Evolutionary conservation across 371 early-diverging fungal genomes (phyloP).

Genomic region (Mortierella sp.): DNA sequence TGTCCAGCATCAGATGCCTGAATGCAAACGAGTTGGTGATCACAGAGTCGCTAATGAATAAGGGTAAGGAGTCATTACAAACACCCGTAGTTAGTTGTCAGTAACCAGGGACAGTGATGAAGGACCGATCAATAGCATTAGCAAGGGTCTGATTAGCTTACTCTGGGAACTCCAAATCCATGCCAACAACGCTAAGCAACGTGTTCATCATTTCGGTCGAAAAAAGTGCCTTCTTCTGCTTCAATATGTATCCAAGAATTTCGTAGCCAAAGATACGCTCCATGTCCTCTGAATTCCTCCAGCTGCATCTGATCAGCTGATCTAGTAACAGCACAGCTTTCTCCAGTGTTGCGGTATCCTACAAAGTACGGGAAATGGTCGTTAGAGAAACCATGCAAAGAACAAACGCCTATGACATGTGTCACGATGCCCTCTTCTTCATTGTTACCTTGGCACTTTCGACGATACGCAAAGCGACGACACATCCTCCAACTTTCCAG

Average conservation of each 20-base stretch:
- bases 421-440: too few species aligned
- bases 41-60: constrained; percentile 60
- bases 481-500: constrained; percentile 81
- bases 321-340: constrained; percentile 71
- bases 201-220: constrained; percentile 70
- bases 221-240: constrained; percentile 70
- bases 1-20: constrained; percentile 73
- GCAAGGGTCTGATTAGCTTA: constrained; percentile 37
- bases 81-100: too few species aligned
- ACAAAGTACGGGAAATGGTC: neutral
- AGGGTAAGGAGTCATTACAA: constrained; percentile 2
- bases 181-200: constrained; percentile 74
- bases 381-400: too few species aligned
- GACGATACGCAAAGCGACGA: constrained; percentile 69
- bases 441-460: constrained; percentile 73
- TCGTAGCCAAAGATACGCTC: constrained; percentile 78
- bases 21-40: constrained; percentile 77
- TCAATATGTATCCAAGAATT: constrained; percentile 73
- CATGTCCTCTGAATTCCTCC: constrained; percentile 82
- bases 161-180: constrained; percentile 63
- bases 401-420: too few species aligned
- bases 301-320: constrained; percentile 71
- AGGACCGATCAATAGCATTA: neutral
- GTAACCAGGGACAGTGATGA: neutral
- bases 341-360: constrained; percentile 68